Conservation (phyloP, 345 rosid genomes). For the Eucalyptus decipiens region DNA sequence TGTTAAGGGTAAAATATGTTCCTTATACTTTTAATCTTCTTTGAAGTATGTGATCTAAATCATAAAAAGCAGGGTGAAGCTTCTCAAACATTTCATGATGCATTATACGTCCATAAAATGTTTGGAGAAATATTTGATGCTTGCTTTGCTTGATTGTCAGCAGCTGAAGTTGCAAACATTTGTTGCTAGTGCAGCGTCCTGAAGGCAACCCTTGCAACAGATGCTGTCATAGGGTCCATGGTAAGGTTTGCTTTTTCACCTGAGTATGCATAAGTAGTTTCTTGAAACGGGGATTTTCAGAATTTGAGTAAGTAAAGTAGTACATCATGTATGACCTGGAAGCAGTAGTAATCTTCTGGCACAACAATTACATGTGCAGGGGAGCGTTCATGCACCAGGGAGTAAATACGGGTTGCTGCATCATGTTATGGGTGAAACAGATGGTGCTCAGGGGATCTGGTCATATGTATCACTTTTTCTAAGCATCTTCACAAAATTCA, state of each 20-base stretch:
- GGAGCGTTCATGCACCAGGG: conserved; percentile 48
- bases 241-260: conserved; percentile 15
- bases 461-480: conserved; percentile 26
- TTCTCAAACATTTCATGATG: neutral
- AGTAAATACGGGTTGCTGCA: conserved; percentile 78
- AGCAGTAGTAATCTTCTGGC: neutral
- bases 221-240: conserved; percentile 69
- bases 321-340: neutral
- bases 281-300: neutral
- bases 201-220: conserved; percentile 80
- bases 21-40: neutral
- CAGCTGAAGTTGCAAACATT: no score
- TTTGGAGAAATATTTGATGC: neutral
- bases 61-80: neutral
- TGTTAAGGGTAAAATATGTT: neutral
- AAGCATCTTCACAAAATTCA: neutral
- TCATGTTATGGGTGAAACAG: conserved; percentile 77
- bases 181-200: conserved; percentile 6
- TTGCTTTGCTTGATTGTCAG: neutral
- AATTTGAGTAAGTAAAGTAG: neutral
- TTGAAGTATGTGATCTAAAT: neutral
- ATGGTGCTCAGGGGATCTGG: conserved; percentile 64
- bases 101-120: neutral
- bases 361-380: conserved; percentile 10
- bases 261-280: neutral